These are phyloP conservation scores for Friedmanniomyces simplex DNA, from an alignment of 495 filamentous ascomycete species.

Conservation along the genomic window DNA sequence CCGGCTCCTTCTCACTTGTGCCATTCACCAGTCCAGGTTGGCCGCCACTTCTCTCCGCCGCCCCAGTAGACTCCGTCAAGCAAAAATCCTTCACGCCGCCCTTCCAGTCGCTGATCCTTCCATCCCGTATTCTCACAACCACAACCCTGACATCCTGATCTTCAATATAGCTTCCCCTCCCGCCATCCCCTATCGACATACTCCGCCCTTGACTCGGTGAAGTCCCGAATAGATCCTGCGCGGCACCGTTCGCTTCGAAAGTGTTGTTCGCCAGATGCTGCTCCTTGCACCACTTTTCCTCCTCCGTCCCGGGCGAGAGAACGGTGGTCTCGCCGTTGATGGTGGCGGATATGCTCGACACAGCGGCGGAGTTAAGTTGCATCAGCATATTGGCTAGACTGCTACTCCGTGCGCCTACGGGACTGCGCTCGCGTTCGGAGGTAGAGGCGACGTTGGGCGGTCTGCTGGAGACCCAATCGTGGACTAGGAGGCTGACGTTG, in stretches of 20 bases:
- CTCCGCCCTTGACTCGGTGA: neutral
- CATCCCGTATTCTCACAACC: constrained; percentile 33
- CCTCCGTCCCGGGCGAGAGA: constrained; percentile 58
- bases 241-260: constrained; percentile 41
- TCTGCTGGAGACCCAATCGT: constrained; percentile 96
- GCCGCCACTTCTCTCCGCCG: neutral
- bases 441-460: constrained; percentile 58
- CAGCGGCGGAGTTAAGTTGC: constrained; percentile 77
- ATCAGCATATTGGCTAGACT: constrained; percentile 71
- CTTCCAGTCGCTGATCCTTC: constrained; percentile 35
- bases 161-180: constrained; percentile 31
- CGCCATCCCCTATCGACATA: constrained; percentile 23
- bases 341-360: constrained; percentile 86
- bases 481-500: constrained; percentile 84
- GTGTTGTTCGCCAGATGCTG: constrained; percentile 87
- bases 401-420: constrained; percentile 51
- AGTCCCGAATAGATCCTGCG: constrained; percentile 23
- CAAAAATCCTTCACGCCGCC: constrained; percentile 31
- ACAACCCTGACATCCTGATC: constrained; percentile 33
- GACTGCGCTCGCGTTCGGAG: constrained; percentile 39
- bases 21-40: constrained; percentile 16
- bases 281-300: constrained; percentile 71
- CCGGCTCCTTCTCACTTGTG: neutral
- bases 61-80: constrained; percentile 4
- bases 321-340: constrained; percentile 77